phyloP scores from a whole-genome alignment of 148 eudicot genomes.

The Rhododendron vialii region DNA sequence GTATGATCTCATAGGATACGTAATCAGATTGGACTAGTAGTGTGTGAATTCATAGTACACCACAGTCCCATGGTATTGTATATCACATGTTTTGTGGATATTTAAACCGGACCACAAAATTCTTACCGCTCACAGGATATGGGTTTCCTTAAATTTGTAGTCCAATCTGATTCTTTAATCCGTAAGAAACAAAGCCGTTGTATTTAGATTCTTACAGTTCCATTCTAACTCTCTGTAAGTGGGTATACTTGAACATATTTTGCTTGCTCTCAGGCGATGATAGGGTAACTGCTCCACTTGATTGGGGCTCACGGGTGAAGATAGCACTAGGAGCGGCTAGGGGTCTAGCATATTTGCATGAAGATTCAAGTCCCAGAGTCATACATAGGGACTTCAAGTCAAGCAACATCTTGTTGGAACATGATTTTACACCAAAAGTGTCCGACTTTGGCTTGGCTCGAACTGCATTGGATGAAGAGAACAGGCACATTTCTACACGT shows the following conservation, averaged over 20 bases:
- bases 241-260: neutral
- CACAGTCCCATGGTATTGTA: neutral
- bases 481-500: conserved; percentile 77
- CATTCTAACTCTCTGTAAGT: neutral
- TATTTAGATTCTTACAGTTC: neutral
- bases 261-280: conserved; percentile 46
- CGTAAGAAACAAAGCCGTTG: neutral
- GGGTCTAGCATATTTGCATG: conserved; percentile 93
- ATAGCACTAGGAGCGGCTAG: conserved; percentile 96
- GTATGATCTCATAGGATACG: neutral
- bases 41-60: neutral
- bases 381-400: conserved; percentile 96
- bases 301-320: conserved; percentile 75
- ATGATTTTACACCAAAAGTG: conserved; percentile 94
- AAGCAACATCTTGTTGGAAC: conserved; percentile 86
- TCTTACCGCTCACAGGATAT: neutral
- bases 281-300: conserved; percentile 67
- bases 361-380: conserved; percentile 94
- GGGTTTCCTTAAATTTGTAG: neutral
- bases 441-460: conserved; percentile 98
- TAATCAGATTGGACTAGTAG: neutral
- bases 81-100: neutral
- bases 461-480: conserved; percentile 67
- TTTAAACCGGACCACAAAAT: neutral
- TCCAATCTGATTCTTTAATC: neutral